These are phyloP conservation scores for Triticum dicoccoides DNA, from an alignment of 176 grass and related monocot species.

Conservation along the genomic window DNA sequence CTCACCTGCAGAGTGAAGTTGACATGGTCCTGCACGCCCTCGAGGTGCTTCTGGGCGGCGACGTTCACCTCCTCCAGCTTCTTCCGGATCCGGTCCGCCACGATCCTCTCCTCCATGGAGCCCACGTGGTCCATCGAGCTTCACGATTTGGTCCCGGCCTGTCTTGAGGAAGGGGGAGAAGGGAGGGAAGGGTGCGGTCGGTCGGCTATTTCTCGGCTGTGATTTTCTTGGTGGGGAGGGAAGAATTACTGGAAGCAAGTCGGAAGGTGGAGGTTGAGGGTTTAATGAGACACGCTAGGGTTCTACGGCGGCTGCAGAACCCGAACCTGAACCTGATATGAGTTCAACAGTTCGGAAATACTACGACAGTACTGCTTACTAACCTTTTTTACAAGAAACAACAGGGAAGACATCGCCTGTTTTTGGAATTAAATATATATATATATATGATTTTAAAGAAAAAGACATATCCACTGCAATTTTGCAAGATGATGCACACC, in stretches of 20 bases:
- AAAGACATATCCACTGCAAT: too few relatives aligned
- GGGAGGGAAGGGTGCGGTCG: not conserved
- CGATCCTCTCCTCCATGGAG: conserved; percentile 65
- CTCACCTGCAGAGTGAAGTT: conserved; percentile 90
- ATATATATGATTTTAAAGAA: too few relatives aligned
- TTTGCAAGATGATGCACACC: too few relatives aligned
- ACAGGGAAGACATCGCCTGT: too few relatives aligned
- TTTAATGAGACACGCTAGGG: conserved; percentile 25
- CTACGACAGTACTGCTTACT: too few relatives aligned
- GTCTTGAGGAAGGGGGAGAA: not conserved
- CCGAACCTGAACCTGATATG: too few relatives aligned
- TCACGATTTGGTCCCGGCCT: not conserved
- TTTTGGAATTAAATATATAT: too few relatives aligned
- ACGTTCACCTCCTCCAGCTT: conserved; percentile 88
- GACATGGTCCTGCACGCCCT: conserved; percentile 82
- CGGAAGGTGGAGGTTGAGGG: not conserved
- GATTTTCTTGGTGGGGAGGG: conserved; percentile 7
- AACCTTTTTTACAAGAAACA: too few relatives aligned
- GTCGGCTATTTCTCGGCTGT: not conserved
- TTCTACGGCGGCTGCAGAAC: not conserved
- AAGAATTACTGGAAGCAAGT: not conserved
- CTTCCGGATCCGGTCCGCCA: conserved; percentile 58
- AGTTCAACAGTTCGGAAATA: too few relatives aligned
- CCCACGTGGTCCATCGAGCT: conserved; percentile 46
- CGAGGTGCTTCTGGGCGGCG: conserved; percentile 66